Base-by-base conservation (phyloP, 1,284 basidiomycete genomes). In the Ustilago loliicola region DNA sequence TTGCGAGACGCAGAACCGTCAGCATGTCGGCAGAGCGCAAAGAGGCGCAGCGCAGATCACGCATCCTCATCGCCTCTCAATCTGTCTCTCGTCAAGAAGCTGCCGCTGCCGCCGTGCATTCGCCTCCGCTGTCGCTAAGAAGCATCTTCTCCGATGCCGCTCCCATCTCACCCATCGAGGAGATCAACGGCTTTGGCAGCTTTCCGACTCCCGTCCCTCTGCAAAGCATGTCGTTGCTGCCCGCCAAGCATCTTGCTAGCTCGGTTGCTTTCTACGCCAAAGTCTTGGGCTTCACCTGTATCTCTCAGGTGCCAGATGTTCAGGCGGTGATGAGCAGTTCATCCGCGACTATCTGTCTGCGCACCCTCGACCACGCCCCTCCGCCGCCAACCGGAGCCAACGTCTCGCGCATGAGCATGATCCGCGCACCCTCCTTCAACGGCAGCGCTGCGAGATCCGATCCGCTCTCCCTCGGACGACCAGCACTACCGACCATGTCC, bases 241-340 rank as follows among this genome's bases (percentile, higher is more conserved):
- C 77, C 0, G 72, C 72, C 56, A 69, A 57, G 50, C 36, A 69
- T 21, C 66, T 79, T 2, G 63, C 58, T 11, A 21, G 45, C 27
- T 60, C 77, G 11, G 54, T 72, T 23, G 55, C 54, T 29, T 79
- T 79, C 62, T 79, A 79, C 54, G 30, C 59, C 25, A 62, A 63
- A 25, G 62, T 79, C 5, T 53, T 76, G 23, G 77, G 69, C 19
- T 66, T 76, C 50, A 45, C 61, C 23, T 67, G 68, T 56, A 30
- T 66, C 27, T 70, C 77, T 38, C 61, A 76, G 1, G 21, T 52
- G 19, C 32, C 58, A n/a, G 42, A 54, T 21, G 55, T 62, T 11
- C 69, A 77, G 48, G 69, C 74, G 1, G 60, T 77, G n/a, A 68
- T 77, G 69, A 60, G 47, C 51, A 65, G 61, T 0, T 60, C 68